Evolutionary conservation across 1,284 basidiomycete genomes (phyloP), one percentile per base, ranked within the genome.

Genomic region (Trametes sp.): DNA sequence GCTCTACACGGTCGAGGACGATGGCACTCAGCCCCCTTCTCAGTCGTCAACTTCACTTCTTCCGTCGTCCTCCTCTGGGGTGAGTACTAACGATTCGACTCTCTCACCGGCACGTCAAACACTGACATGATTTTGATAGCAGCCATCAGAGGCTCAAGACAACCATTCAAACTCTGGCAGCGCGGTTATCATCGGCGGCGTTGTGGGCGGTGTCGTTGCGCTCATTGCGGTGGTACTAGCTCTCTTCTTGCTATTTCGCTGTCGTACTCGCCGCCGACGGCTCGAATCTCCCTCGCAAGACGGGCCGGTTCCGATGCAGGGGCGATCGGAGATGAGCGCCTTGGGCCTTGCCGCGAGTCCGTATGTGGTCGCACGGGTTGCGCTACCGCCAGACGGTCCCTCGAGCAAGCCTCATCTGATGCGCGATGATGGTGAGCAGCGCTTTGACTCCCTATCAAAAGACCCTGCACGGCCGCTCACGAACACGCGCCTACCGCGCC

Each of bases 1-100:
- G 4, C 8, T 59, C 24, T 63, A 63, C 31, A 56, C 62, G 9
- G 28, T 33, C 4, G 59, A 54, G 14, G 53, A n/a, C n/a, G n/a
- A 55, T 9, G 44, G 35, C 19, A 41, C 38, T n/a, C 19, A 13
- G 14, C 13, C 24, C 24, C 23, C 45, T 11, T 26, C 45, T 14
- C 23, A 41, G 38, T 41, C 38, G 11, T 16, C 38, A 5, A 41
- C 38, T 8, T 41, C 38, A 8, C 4, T 16, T 6, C 14, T n/a
- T 7, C 38, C 14, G 11, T 41, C 38, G 14, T 41, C 38, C 38
- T 41, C 38, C n/a, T n/a, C n/a, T n/a, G n/a, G n/a, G n/a, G n/a
- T n/a, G n/a, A n/a, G n/a, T n/a, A 41, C 31, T 6, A 33, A 11
- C 11, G 31, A 33, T 5, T 33, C 31, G 6, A 5, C 31, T 5